Percentiles rank a stretch among this genome's conserved stretches.
phyloP scores from a whole-genome alignment of 371 early-diverging fungal species.

The Lichtheimia hyalospora region DNA sequence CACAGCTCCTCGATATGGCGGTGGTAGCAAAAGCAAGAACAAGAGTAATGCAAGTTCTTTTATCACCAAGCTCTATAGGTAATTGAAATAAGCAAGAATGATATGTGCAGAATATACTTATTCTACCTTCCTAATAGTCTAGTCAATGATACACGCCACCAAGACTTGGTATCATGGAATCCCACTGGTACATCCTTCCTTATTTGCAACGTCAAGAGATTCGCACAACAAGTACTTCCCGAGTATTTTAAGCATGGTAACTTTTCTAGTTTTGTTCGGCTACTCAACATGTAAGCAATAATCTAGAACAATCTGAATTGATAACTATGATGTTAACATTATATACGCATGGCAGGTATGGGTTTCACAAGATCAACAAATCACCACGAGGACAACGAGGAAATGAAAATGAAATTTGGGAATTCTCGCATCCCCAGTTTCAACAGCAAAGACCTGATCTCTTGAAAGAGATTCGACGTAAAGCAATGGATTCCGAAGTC shows the following conservation, averaged over 20 bases:
- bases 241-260: slow-evolving; percentile 82
- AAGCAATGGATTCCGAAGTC: slow-evolving; percentile 74
- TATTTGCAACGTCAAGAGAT: slow-evolving; percentile 81
- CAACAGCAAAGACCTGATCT: slow-evolving; percentile 50
- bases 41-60: slow-evolving; percentile 19
- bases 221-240: slow-evolving; percentile 78
- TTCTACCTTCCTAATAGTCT: slow-evolving; percentile 47
- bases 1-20: too few relatives aligned
- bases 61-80: slow-evolving; percentile 30
- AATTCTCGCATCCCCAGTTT: slow-evolving; percentile 52
- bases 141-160: slow-evolving; percentile 71
- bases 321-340: too few relatives aligned
- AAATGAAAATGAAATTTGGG: slow-evolving; percentile 69
- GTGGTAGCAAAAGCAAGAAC: not conserved
- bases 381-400: slow-evolving; percentile 70
- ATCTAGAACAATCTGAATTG: not conserved
- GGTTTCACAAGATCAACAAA: slow-evolving; percentile 64
- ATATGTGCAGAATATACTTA: not conserved
- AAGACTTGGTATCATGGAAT: slow-evolving; percentile 82
- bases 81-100: not conserved
- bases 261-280: slow-evolving; percentile 79
- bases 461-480: slow-evolving; percentile 45
- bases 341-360: slow-evolving; percentile 41
- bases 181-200: slow-evolving; percentile 82
- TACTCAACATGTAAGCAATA: slow-evolving; percentile 68